These are phyloP conservation scores for Teunomyces pallodes DNA, from an alignment of 805 yeast species.

Conservation along the genomic window DNA sequence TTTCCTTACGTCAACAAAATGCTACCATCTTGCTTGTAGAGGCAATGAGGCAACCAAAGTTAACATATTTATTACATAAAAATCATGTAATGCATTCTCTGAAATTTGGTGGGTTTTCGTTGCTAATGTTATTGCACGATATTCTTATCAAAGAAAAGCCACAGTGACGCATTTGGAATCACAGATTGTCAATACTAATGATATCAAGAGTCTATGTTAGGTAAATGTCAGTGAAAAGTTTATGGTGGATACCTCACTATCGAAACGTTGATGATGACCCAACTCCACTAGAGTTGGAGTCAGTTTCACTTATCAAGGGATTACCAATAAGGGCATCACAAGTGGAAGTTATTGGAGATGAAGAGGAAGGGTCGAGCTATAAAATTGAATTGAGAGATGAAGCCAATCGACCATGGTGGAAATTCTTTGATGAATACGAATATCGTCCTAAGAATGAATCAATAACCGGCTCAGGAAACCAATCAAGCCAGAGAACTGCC, in stretches of 20 bases:
- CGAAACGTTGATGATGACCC: background rate
- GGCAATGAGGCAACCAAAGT: no score
- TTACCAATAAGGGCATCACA: background rate
- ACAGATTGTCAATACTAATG: background rate
- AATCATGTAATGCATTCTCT: no score
- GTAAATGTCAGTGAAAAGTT: background rate
- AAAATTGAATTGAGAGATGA: conserved; percentile 47
- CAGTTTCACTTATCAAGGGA: background rate
- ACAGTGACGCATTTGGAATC: background rate
- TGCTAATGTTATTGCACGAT: no score
- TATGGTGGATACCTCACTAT: background rate
- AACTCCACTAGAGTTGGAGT: background rate
- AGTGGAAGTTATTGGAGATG: background rate
- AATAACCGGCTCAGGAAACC: conserved; percentile 8
- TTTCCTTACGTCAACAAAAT: background rate
- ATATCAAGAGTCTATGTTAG: background rate
- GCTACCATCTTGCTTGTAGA: no score
- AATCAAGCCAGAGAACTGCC: conserved; percentile 23
- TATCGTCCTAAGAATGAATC: conserved; percentile 18
- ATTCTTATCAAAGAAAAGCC: background rate
- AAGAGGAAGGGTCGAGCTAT: background rate
- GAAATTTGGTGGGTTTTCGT: no score
- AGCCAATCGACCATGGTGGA: conserved; percentile 50
- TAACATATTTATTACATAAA: no score
- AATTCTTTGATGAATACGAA: conserved; percentile 39